A percentile compares a stretch with the other conserved stretches of the same genome.
Evolutionary conservation across 148 eudicot species (phyloP).

Genomic region (Vaccinium corymbosum): DNA sequence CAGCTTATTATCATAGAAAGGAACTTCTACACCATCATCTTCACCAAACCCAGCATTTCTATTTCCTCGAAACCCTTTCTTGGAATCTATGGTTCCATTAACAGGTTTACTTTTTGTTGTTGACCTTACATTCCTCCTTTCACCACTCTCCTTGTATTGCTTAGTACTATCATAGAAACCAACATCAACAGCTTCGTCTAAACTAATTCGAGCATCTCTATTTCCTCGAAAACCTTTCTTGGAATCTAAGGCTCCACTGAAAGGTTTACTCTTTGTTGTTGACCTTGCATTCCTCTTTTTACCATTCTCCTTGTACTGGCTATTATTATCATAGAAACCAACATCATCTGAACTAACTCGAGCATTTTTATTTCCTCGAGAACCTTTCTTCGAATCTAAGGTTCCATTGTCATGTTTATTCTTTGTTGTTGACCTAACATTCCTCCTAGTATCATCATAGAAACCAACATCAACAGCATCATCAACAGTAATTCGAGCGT

Average conservation of each 20-base stretch:
- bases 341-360: neutral
- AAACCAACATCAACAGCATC: slow-evolving; percentile 6
- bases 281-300: slow-evolving; percentile 11
- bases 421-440: neutral
- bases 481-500: neutral
- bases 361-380: neutral
- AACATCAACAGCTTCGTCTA: neutral
- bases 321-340: neutral
- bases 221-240: neutral
- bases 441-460: slow-evolving; percentile 14
- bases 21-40: neutral
- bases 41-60: neutral
- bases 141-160: slow-evolving; percentile 11
- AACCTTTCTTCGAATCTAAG: neutral
- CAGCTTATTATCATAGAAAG: slow-evolving; percentile 11
- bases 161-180: slow-evolving; percentile 12
- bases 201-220: neutral
- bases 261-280: neutral
- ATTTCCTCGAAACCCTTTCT: neutral
- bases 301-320: neutral
- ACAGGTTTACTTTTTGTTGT: neutral
- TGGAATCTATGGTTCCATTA: neutral
- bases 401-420: neutral
- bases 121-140: slow-evolving; percentile 9
- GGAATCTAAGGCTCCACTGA: neutral